These are phyloP conservation scores for Skeletonema costatum DNA, from an alignment of 108 stramenopile species.

Conservation along the genomic window DNA sequence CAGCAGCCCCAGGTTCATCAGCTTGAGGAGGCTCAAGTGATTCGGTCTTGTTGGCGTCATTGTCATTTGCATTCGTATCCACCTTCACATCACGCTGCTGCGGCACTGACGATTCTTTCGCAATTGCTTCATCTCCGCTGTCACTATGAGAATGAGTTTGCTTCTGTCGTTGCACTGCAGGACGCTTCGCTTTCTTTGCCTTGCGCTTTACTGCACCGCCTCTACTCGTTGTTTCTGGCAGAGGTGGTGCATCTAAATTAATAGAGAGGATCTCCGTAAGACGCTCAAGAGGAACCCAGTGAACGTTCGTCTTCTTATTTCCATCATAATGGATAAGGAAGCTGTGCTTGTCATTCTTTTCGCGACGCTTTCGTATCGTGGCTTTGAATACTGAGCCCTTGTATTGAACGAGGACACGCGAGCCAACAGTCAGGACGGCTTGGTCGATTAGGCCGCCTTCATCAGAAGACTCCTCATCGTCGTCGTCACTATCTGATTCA, in stretches of 20 bases:
- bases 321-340: constrained; percentile 60
- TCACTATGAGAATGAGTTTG: neutral
- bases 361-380: constrained; percentile 43
- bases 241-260: constrained; percentile 14
- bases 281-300: constrained; percentile 45
- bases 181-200: constrained; percentile 10
- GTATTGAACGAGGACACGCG: constrained; percentile 48
- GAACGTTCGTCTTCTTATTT: constrained; percentile 54
- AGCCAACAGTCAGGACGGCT: constrained; percentile 36
- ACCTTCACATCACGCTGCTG: neutral
- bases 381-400: constrained; percentile 47
- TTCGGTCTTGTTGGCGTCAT: neutral
- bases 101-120: neutral
- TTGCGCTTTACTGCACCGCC: neutral
- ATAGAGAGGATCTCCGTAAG: constrained; percentile 37
- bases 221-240: neutral
- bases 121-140: constrained; percentile 1
- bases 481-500: neutral
- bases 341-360: constrained; percentile 36
- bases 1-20: neutral
- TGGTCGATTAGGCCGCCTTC: constrained; percentile 11
- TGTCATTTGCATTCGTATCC: neutral
- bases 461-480: constrained; percentile 3
- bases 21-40: neutral
- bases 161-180: neutral